Evolutionary conservation across 2,329 filamentous ascomycete genomes (phyloP).

Genomic region (Akanthomyces lecanii): DNA sequence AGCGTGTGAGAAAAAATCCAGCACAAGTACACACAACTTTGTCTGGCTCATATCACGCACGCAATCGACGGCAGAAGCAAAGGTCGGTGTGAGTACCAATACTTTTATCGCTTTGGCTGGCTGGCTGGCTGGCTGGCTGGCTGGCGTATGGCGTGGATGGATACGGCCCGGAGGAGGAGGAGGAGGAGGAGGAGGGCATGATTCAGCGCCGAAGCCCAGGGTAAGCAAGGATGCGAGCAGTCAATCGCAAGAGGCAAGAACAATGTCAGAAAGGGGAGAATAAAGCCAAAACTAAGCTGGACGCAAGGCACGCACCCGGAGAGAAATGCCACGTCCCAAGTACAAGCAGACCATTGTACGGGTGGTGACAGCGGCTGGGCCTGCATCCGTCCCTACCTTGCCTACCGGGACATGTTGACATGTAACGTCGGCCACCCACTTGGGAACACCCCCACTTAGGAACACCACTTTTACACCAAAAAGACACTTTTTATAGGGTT

Average conservation of each 20-base stretch:
- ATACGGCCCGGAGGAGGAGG: slow-evolving; percentile 2
- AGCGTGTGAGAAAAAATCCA: neutral
- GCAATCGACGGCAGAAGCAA: neutral
- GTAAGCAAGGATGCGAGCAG: neutral
- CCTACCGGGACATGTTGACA: no score
- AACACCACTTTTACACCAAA: no score
- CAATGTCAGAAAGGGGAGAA: neutral
- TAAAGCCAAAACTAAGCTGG: neutral
- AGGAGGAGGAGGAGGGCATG: neutral
- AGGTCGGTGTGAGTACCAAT: slow-evolving; percentile 5
- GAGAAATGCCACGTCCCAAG: no score
- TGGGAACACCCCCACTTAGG: no score
- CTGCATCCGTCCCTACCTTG: no score
- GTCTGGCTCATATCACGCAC: no score
- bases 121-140: neutral
- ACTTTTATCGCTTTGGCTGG: neutral
- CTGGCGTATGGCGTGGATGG: neutral
- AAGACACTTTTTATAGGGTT: no score
- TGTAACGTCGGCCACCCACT: no score
- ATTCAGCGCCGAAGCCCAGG: slow-evolving; percentile 6
- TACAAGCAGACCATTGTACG: no score
- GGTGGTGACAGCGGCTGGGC: no score
- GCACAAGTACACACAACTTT: neutral
- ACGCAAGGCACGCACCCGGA: no score
- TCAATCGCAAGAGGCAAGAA: neutral